A percentile compares a stretch with the other conserved stretches of the same genome.
Evolutionary conservation across 2,329 filamentous ascomycete species (phyloP).

Genomic region (Pseudogymnoascus sp.): DNA sequence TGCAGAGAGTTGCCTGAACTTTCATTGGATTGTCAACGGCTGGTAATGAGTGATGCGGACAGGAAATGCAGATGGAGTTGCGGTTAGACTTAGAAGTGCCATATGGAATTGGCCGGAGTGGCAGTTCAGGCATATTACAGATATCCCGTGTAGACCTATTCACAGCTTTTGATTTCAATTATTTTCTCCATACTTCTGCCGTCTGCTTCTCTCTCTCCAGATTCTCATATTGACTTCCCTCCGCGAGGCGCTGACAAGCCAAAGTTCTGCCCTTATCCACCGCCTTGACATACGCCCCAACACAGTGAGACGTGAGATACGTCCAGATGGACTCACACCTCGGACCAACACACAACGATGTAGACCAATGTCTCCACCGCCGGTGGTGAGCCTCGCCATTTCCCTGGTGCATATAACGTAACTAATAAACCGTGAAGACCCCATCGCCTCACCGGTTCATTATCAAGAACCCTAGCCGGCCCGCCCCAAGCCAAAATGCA

Average conservation of each 20-base stretch:
- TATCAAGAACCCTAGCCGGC: conserved; percentile 23
- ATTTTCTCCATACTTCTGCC: too few species aligned
- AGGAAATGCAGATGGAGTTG: background rate
- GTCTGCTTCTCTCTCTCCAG: too few species aligned
- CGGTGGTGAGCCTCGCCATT: conserved; percentile 22
- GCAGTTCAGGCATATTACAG: too few species aligned
- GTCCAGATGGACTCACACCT: background rate
- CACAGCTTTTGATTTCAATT: background rate
- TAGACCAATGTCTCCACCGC: conserved; percentile 27
- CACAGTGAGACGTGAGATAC: background rate
- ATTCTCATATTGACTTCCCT: background rate
- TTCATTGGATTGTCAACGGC: background rate
- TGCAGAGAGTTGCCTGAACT: background rate
- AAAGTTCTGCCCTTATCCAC: background rate
- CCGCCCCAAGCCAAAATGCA: conserved; percentile 21
- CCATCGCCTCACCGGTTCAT: conserved; percentile 33
- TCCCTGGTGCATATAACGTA: background rate
- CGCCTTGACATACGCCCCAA: background rate
- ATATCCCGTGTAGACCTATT: too few species aligned
- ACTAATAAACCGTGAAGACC: conserved; percentile 25
- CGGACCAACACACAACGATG: background rate
- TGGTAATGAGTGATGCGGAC: background rate
- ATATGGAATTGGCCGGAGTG: too few species aligned
- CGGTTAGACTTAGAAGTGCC: too few species aligned
- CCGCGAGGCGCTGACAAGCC: background rate